Evolutionary conservation across 768 basidiomycete species (phyloP), one percentile per base, ranked within the genome.

Genomic region (Boletus vermiculosoides): DNA sequence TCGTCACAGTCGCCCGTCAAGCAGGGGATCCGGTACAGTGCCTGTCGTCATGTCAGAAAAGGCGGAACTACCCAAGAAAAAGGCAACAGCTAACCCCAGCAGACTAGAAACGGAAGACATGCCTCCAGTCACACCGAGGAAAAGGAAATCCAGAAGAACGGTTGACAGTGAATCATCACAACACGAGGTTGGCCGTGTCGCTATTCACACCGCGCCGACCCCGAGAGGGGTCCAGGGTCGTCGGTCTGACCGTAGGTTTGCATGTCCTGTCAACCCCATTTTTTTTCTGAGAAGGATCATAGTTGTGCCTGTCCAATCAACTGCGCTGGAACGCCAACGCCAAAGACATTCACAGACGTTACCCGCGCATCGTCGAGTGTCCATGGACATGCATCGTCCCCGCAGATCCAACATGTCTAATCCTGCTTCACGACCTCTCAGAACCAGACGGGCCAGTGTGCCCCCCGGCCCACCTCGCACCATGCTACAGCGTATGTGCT

Each of bases 401-500:
- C 65, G 67, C 45, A 66, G 56, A 47, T 51, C 69, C 20, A 63
- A 63, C 51, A 31, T 61, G 40, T 39, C 68, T 13, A 60, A 60
- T 53, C 41, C 62, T 34, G 49, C 61, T 48, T 63, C 67, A 22
- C 69, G 61, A 46, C 61, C 70, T 44, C 62, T 64, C 47, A 61
- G 66, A 61, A 58, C 63, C 34, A 67, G 62, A 50, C 67, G 63
- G 51, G 57, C 59, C 15, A 70, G 63, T 40, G 57, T 66, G 45
- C 66, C 65, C 50, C 51, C 59, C 11, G 66, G 66, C 20, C 74
- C 75, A 18, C 75, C 76, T 44, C 74, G 81, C 52, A 80, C 79
- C 18, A 83, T 90, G 79, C 68, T 91, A 40, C 81, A 91, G 66
- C 86, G 89, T 91, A 73, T 59, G 85, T 65, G 20, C 39, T 48